phyloP scores from a whole-genome alignment of 2,329 filamentous ascomycete species.

The Fusarium illudens region DNA sequence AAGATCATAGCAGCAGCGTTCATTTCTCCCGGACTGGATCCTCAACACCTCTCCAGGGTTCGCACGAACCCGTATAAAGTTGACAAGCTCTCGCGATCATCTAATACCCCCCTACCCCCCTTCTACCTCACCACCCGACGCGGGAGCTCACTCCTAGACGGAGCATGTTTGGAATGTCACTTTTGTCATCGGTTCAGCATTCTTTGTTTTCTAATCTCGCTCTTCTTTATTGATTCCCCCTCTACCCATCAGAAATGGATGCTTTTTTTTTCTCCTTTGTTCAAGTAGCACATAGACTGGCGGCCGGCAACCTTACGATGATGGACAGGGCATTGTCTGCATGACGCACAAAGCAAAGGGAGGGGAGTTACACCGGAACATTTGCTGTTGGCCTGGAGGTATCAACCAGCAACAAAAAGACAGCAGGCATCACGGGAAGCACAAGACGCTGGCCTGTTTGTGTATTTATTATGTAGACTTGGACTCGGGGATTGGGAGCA shows the following conservation, averaged over 20 bases:
- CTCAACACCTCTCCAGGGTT: conserved; percentile 14
- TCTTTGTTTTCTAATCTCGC: conserved; percentile 14
- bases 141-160: conserved; percentile 40
- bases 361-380: conserved; percentile 41
- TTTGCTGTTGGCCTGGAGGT: conserved; percentile 31
- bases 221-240: conserved; percentile 38
- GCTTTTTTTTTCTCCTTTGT: conserved; percentile 36
- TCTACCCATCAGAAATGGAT: conserved; percentile 28
- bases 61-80: conserved; percentile 30
- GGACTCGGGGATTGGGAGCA: conserved; percentile 32
- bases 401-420: conserved; percentile 22
- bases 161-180: conserved; percentile 37
- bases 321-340: conserved; percentile 40
- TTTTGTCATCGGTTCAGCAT: conserved; percentile 18
- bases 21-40: conserved; percentile 32
- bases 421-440: conserved; percentile 39
- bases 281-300: conserved; percentile 43
- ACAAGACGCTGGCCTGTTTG: conserved; percentile 41
- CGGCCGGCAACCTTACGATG: conserved; percentile 41
- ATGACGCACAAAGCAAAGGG: conserved; percentile 35
- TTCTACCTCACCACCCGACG: conserved; percentile 5
- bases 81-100: conserved; percentile 29
- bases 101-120: conserved; percentile 32
- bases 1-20: conserved; percentile 29
- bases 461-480: conserved; percentile 43